Evolutionary conservation across 2,329 filamentous ascomycete species (phyloP).

Genomic region (Diaporthe eres): DNA sequence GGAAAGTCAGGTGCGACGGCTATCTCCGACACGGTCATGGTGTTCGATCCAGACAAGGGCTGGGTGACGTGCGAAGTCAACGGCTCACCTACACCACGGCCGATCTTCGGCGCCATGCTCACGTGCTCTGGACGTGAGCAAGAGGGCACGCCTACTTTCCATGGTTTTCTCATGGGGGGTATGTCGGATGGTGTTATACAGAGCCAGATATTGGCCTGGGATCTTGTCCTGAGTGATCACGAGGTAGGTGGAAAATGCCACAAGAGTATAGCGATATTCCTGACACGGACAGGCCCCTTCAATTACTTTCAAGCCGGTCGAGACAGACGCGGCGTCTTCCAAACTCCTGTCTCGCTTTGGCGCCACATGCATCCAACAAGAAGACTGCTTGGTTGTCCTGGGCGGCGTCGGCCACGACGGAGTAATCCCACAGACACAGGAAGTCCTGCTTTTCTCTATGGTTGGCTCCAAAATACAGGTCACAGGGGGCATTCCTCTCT

Average conservation of each 20-base stretch:
- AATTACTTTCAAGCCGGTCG: constrained; percentile 29
- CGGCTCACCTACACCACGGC: constrained; percentile 52
- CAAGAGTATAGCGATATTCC: constrained; percentile 5
- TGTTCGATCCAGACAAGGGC: constrained; percentile 64
- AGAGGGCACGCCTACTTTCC: constrained; percentile 53
- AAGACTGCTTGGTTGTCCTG: constrained; percentile 52
- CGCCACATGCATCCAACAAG: constrained; percentile 53
- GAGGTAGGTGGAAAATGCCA: constrained; percentile 53
- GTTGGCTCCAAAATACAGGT: neutral
- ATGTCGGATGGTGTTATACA: constrained; percentile 75
- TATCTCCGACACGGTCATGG: constrained; percentile 65
- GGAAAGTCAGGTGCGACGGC: constrained; percentile 68
- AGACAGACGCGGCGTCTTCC: neutral
- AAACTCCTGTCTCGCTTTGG: constrained; percentile 55
- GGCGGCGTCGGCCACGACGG: constrained; percentile 60
- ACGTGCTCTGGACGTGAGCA: constrained; percentile 42
- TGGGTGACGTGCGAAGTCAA: constrained; percentile 61
- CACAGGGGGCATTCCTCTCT: constrained; percentile 41
- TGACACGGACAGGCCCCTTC: constrained; percentile 32
- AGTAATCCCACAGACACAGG: constrained; percentile 62
- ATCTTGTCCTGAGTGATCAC: constrained; percentile 57
- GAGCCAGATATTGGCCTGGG: constrained; percentile 76
- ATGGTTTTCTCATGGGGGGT: constrained; percentile 80
- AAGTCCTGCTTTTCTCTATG: constrained; percentile 55
- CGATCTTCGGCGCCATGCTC: constrained; percentile 61